Base-by-base conservation (phyloP, 495 filamentous ascomycete genomes). In the Penicillium riverlandense region DNA sequence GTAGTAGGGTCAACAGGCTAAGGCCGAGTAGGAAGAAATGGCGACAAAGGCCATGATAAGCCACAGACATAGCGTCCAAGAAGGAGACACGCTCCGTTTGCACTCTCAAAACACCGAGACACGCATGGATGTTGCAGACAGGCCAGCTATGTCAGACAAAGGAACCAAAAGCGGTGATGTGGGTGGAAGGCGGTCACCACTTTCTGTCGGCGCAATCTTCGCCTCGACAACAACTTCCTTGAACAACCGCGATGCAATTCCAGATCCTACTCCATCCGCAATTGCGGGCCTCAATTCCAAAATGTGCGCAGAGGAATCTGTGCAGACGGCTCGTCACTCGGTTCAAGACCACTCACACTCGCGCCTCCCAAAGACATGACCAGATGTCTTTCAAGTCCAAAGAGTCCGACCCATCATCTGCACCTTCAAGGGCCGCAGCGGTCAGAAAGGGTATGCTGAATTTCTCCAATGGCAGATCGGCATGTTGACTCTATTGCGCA, bases 181-280 rank as follows among this genome's bases (percentile, higher is more conserved):
- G 31, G 34, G 31, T 3, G 9, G 2, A 11, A 12, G 32, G 32
- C 32, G 22, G 22, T 22, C 41, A 40, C 42, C 27, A 30, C 41
- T 36, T 53, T 44, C 41, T 40, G 38, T 28, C 43, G 29, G 36
- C 15, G 5, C 10, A 29, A 45, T 44, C 35, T 22, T 22, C 6
- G 6, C 6, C 22, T 6, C 22, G 22, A 22, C 22, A 22, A 22
- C 22, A 22, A 22, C 22, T 22, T 22, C 22, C 22, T 22, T 22
- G 22, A 4, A 22, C 22, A 22, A 22, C 22, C 35, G 47, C 32
- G 37, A 69, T 66, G 65, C 55, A 55, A 36, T 14, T 45, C 5
- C 50, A 53, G n/a, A 53, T 69, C 28, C 45, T 66, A 7, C 41
- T 70, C n/a, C 58, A 61, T 40, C 55, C 65, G 13, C 58, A 64